Evolutionary conservation across 1,139 yeast species (phyloP), one percentile per base, ranked within the genome.

Genomic region (Candida pseudoviswanathii): DNA sequence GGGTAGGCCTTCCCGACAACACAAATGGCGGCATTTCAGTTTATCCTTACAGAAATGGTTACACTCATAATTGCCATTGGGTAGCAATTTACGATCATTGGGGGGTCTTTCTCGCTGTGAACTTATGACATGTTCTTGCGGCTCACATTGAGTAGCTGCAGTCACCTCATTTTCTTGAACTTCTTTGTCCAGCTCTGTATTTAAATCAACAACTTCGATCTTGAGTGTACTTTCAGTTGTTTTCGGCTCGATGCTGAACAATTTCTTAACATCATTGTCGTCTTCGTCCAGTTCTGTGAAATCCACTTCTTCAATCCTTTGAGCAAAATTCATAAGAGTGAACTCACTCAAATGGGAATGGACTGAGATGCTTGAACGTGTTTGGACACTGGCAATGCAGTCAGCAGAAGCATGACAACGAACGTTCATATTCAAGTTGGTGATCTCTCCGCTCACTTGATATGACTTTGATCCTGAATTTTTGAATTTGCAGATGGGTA

Each of bases 1-100:
- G 21, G 61, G 60, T 36, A 75, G 59, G 1, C 80, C 80, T 41
- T 72, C 76, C 38, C 70, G 67, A 49, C 81, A 77, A 46, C 81
- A 76, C 5, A 70, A 45, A 55, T 76, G 80, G 7, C 80, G 66
- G 51, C 80, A 76, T 45, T 40, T 60, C 1, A 53, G 37, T 52
- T 66, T 70, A 47, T 69, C 63, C 48, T 67, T 73, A 52, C 81
- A 77, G 2, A 58, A 47, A 52, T 77, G 81, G 38, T 66, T 61
- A 48, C 81, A 77, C 43, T 64, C 61, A 40, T 60, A 59, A 31
- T 63, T 66, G 1, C 73, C 74, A 51, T 66, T 65, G 3, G 59
- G 29, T 24, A 58, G 29, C 16, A 51, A 31, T 43, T 50, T 48
- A 54, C 56, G 44, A 7, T 25, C 30, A 9, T 32, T n/a, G 21